These are phyloP conservation scores for Lyophyllum atratum DNA, from an alignment of 768 basidiomycete species.

Conservation along the genomic window DNA sequence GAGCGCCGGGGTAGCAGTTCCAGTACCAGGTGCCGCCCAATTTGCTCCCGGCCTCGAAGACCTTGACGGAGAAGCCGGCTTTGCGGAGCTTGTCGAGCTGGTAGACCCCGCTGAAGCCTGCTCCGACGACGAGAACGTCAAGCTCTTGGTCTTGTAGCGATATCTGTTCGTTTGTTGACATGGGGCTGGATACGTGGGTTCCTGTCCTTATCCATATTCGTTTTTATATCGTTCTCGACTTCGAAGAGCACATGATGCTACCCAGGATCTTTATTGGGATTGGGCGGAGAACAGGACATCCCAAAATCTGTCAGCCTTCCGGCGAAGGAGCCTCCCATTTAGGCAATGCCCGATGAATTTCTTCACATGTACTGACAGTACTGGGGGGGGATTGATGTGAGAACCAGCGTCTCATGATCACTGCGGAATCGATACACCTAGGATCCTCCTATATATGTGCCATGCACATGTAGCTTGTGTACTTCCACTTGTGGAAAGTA, in stretches of 20 bases:
- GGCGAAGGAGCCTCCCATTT: not conserved
- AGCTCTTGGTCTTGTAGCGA: constrained; percentile 3
- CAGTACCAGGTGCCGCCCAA: constrained; percentile 29
- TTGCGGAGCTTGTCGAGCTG: constrained; percentile 18
- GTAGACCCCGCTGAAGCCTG: constrained; percentile 25
- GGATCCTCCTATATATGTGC: too few relatives aligned
- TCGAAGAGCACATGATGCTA: not conserved
- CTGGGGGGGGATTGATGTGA: not conserved
- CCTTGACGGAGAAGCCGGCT: constrained; percentile 19
- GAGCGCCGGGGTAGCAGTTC: constrained; percentile 29
- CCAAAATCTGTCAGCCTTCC: not conserved
- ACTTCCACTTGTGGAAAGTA: not conserved
- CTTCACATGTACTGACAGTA: not conserved
- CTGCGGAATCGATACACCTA: too few relatives aligned
- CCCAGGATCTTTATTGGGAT: not conserved
- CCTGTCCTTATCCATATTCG: not conserved
- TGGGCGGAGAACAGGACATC: not conserved
- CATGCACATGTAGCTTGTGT: too few relatives aligned
- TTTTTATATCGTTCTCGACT: not conserved
- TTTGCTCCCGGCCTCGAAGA: constrained; percentile 20
- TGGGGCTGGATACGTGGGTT: not conserved
- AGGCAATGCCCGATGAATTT: not conserved
- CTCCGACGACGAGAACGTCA: constrained; percentile 27
- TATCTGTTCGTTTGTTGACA: not conserved
- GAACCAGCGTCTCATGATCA: not conserved